phyloP scores from a whole-genome alignment of 1,284 basidiomycete genomes.

The Tremellales sp. region DNA sequence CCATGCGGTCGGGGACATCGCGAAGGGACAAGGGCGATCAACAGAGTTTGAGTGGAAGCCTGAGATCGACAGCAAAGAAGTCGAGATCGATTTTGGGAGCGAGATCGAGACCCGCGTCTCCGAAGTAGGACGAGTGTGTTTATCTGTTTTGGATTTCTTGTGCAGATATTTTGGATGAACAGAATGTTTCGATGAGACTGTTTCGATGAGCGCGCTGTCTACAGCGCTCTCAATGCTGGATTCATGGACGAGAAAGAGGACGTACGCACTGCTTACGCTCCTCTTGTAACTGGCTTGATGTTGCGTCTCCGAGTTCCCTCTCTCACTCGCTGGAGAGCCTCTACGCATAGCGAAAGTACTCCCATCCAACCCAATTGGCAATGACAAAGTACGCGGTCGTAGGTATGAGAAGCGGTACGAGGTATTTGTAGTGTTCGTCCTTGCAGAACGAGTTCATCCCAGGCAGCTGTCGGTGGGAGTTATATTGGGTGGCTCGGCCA shows the following conservation, averaged over 20 bases:
- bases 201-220: not conserved
- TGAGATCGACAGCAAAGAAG: not conserved
- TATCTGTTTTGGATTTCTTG: not conserved
- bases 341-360: conserved; percentile 81
- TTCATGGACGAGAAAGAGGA: not conserved
- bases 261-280: not conserved
- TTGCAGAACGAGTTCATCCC: conserved; percentile 19
- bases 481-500: too few species aligned
- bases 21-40: not conserved
- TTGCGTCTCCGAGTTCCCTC: not conserved
- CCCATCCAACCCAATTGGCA: conserved; percentile 95
- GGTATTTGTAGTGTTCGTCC: conserved; percentile 87
- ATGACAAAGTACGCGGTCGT: conserved; percentile 82
- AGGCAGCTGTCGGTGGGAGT: too few species aligned
- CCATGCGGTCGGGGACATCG: not conserved
- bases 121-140: not conserved
- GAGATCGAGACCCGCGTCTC: not conserved
- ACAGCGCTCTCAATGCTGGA: not conserved
- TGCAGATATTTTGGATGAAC: not conserved
- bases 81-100: not conserved
- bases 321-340: not conserved
- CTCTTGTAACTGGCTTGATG: not conserved
- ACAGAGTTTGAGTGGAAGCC: not conserved
- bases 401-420: conserved; percentile 71
- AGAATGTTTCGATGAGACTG: not conserved